These are phyloP conservation scores for Xerocomellus dryophilus DNA, from an alignment of 768 basidiomycete genomes.

Conservation along the genomic window DNA sequence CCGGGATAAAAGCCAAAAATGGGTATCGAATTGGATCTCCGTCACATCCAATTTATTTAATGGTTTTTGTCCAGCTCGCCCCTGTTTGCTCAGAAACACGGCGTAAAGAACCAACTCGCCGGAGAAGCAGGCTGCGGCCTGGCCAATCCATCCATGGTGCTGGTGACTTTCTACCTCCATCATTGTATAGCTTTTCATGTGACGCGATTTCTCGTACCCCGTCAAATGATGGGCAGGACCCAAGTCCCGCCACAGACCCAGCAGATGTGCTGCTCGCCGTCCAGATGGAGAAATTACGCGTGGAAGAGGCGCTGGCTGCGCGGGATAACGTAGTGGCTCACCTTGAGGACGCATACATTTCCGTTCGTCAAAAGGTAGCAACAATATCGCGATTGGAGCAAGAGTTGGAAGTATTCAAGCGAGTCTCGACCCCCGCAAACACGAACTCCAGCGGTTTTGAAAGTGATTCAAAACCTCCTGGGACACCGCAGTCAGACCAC, in stretches of 20 bases:
- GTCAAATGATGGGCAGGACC: constrained; percentile 10
- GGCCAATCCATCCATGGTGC: constrained; percentile 15
- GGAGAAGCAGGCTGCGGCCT: background rate
- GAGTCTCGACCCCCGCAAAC: constrained; percentile 21
- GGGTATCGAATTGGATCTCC: constrained; percentile 1
- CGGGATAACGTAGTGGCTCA: constrained; percentile 60
- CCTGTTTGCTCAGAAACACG: background rate
- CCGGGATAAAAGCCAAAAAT: background rate
- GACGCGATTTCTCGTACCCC: background rate
- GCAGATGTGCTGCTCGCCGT: constrained; percentile 56
- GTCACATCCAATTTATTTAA: too few species aligned
- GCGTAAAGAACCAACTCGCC: constrained; percentile 2
- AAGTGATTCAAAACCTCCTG: background rate
- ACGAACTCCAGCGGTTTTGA: constrained; percentile 6
- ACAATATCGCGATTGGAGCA: constrained; percentile 48
- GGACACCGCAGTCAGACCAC: background rate
- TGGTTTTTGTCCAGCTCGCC: background rate
- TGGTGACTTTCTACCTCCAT: constrained; percentile 7
- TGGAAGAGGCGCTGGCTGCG: constrained; percentile 56
- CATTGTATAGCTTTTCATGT: background rate
- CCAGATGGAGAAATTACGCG: constrained; percentile 49
- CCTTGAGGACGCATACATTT: constrained; percentile 56
- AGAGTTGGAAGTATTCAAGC: constrained; percentile 33
- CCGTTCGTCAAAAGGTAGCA: constrained; percentile 58
- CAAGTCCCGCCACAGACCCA: background rate